Evolutionary conservation across 2,329 filamentous ascomycete genomes (phyloP), one percentile per base, ranked within the genome.

Genomic region (Neofusicoccum parvum): DNA sequence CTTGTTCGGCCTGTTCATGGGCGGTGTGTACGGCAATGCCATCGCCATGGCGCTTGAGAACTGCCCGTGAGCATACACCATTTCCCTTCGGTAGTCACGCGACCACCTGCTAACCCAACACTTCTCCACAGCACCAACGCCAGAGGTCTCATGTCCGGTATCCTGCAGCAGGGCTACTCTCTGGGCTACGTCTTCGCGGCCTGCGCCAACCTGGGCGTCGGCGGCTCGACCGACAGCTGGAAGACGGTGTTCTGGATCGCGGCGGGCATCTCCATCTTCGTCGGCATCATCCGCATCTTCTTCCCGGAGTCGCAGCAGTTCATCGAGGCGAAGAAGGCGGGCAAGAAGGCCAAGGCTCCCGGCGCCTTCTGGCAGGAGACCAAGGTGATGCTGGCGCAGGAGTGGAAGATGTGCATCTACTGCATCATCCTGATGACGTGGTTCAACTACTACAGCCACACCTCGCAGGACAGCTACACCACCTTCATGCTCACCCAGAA

Each of bases 151-250:
- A 91, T 95, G 86, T 92, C 89, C 14, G 92, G 92, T 63, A 90
- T 95, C 59, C 79, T 94, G 17, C 92, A 95, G 72, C 91, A 93
- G 76, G 92, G 92, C 2, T 94, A 93, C 74, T 90, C 90, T 0
- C 85, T 93, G 68, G 92, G 92, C 37, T 94, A 94, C 72, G 87
- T 95, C 46, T 83, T 92, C 68, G 92, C 92, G 5, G 91, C 91
- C 2, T 90, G 88, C 72, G 87, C 87, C 71, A 93, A 91, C 69
- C 85, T 93, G 46, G 90, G 89, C 56, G 89, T 93, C 15, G 90
- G 90, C 37, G 89, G 85, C 11, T 80, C 71, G 3, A 80, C 80
- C 1, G 81, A 90, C 2, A 86, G 83, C 49, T 94, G 90, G 90
- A 93, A 92, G 80, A 90, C 82, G 0, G 86, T 92, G 50, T 92